Evolutionary conservation across 345 rosid species (phyloP).

Genomic region (Gossypium raimondii): DNA sequence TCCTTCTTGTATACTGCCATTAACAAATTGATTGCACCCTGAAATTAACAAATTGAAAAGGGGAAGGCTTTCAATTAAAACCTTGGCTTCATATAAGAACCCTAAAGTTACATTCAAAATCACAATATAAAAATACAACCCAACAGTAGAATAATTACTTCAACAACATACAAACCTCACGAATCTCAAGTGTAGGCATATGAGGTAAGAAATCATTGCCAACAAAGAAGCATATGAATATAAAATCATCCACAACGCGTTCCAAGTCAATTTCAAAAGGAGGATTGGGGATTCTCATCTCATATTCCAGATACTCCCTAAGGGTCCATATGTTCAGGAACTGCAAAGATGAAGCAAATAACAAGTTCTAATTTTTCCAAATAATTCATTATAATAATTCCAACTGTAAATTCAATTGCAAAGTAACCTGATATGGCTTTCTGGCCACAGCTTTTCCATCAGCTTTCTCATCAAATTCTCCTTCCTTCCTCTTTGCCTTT

Average conservation of each 20-base stretch:
- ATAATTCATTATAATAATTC: not conserved
- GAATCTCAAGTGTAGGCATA: constrained; percentile 97
- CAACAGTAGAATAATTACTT: not conserved
- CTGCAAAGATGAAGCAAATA: constrained; percentile 38
- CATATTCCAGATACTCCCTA: constrained; percentile 87
- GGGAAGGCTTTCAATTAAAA: not conserved
- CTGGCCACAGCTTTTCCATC: constrained; percentile 49
- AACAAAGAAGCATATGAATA: constrained; percentile 95
- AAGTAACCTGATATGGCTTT: constrained; percentile 86
- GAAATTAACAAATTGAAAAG: constrained; percentile 21
- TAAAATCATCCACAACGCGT: constrained; percentile 83
- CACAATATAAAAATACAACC: not conserved
- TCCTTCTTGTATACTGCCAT: constrained; percentile 86
- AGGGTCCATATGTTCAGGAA: constrained; percentile 89
- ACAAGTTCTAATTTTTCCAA: not conserved
- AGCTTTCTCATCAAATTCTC: constrained; percentile 94
- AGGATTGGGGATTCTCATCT: constrained; percentile 56
- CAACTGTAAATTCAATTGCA: not conserved
- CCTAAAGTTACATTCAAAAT: not conserved
- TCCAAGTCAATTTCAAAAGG: constrained; percentile 57
- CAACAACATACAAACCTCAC: constrained; percentile 60
- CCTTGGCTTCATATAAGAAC: not conserved
- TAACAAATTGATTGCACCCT: constrained; percentile 96
- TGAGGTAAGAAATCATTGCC: constrained; percentile 98
- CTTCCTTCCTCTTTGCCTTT: constrained; percentile 78